Percentiles rank a stretch among this genome's conserved stretches.
Evolutionary conservation across 768 basidiomycete species (phyloP).

Genomic region (Wakefieldia striispora): DNA sequence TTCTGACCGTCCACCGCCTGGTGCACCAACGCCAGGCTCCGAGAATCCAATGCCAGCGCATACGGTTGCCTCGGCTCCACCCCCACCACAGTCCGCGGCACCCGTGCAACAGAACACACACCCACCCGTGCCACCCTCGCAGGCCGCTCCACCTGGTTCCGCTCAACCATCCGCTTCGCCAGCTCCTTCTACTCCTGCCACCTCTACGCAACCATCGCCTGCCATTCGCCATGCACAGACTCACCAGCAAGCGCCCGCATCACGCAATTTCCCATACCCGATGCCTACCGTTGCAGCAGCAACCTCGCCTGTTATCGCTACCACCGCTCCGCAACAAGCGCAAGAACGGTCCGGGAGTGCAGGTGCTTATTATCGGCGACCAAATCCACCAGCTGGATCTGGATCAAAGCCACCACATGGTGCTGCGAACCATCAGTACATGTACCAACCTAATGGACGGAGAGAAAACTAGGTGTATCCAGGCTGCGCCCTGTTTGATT

Average conservation of each 20-base stretch:
- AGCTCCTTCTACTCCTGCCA: conserved; percentile 32
- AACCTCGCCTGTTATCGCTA: conserved; percentile 54
- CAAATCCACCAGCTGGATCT: conserved; percentile 26
- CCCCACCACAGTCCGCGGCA: conserved; percentile 16
- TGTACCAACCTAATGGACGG: conserved; percentile 46
- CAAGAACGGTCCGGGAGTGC: conserved; percentile 28
- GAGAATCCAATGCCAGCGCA: conserved; percentile 19
- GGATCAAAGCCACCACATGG: conserved; percentile 26
- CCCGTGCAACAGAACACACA: conserved; percentile 24
- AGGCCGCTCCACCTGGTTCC: conserved; percentile 22
- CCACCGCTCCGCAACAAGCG: conserved; percentile 39
- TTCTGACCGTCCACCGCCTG: conserved; percentile 24
- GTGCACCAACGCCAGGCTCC: conserved; percentile 18
- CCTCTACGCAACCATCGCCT: conserved; percentile 36
- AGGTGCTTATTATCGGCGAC: conserved; percentile 56
- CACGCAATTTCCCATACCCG: conserved; percentile 54
- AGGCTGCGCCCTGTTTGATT: conserved; percentile 4
- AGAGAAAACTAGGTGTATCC: conserved; percentile 22
- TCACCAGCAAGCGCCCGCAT: conserved; percentile 26
- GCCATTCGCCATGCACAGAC: conserved; percentile 31
- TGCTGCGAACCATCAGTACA: conserved; percentile 40
- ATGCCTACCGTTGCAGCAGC: conserved; percentile 71
- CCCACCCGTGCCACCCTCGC: conserved; percentile 34
- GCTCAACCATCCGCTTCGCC: conserved; percentile 33
- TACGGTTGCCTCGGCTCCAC: conserved; percentile 26